A percentile compares a stretch with the other conserved stretches of the same genome.
Conservation (phyloP, 2,329 filamentous ascomycete genomes). For the Alternaria sp. region DNA sequence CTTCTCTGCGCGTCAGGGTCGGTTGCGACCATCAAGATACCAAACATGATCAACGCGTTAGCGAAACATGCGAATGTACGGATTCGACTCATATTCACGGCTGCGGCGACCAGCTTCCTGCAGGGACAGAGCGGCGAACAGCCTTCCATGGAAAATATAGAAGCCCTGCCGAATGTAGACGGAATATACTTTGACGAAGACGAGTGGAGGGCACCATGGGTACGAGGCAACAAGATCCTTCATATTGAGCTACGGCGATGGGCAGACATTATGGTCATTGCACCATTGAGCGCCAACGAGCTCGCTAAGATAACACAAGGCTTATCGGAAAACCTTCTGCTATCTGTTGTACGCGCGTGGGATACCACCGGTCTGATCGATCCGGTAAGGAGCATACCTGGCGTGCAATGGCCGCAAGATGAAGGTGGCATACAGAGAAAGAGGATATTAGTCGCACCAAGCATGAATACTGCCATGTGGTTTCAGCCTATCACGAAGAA, state of each 20-base stretch:
- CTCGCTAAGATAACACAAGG: conserved; percentile 85
- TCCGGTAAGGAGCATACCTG: conserved; percentile 38
- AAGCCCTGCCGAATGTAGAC: conserved; percentile 74
- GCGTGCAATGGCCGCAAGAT: conserved; percentile 32
- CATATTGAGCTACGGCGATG: conserved; percentile 89
- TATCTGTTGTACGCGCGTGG: conserved; percentile 84
- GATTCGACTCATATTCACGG: conserved; percentile 85
- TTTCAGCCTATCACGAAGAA: conserved; percentile 79
- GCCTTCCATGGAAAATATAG: conserved; percentile 70
- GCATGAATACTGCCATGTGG: conserved; percentile 95
- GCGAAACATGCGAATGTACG: conserved; percentile 67
- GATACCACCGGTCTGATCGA: conserved; percentile 65
- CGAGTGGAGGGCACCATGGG: conserved; percentile 85
- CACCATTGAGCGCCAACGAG: conserved; percentile 83
- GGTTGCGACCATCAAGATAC: conserved; percentile 86
- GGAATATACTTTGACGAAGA: conserved; percentile 84
- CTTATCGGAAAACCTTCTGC: conserved; percentile 77
- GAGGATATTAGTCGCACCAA: conserved; percentile 77
- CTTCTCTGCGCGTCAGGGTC: conserved; percentile 74
- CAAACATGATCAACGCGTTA: conserved; percentile 63
- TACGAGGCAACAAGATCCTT: conserved; percentile 78
- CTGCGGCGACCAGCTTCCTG: conserved; percentile 78
- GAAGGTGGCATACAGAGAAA: conserved; percentile 52
- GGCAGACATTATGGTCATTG: conserved; percentile 83
- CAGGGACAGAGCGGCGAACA: conserved; percentile 79